Percentiles rank a stretch among this genome's conserved stretches.
phyloP scores from a whole-genome alignment of 2,329 filamentous ascomycete species.

The Alternaria viburni region DNA sequence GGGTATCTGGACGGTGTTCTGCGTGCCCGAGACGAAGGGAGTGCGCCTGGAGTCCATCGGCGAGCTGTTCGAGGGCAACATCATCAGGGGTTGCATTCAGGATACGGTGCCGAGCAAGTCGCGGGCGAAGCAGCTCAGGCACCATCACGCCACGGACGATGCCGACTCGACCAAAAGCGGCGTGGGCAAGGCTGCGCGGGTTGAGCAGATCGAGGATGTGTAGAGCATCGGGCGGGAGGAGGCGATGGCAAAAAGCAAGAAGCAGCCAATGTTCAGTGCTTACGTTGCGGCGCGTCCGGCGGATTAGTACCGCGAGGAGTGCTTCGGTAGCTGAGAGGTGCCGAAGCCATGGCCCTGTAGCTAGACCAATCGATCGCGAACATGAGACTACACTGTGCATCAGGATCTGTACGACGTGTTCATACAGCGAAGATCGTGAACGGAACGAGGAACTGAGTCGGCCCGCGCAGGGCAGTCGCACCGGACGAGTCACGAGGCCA shows the following conservation, averaged over 20 bases:
- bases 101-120: constrained; percentile 49
- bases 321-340: constrained; percentile 1
- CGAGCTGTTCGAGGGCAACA: constrained; percentile 51
- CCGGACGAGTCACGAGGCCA: constrained; percentile 20
- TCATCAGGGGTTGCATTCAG: constrained; percentile 48
- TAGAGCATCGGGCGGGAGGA: constrained; percentile 11
- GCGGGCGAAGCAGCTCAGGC: constrained; percentile 46
- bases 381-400: not conserved
- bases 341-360: not conserved
- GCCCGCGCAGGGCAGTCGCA: constrained; percentile 10
- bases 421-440: constrained; percentile 22
- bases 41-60: constrained; percentile 53
- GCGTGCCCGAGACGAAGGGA: constrained; percentile 53
- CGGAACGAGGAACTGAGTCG: constrained; percentile 11
- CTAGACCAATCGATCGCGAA: not conserved
- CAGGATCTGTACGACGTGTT: constrained; percentile 24
- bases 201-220: constrained; percentile 39
- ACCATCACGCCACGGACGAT: constrained; percentile 39
- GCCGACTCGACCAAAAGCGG: constrained; percentile 32
- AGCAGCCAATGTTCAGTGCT: constrained; percentile 4
- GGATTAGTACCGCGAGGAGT: constrained; percentile 1
- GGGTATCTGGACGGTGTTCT: constrained; percentile 52
- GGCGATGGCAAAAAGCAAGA: constrained; percentile 13
- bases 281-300: constrained; percentile 10
- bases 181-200: constrained; percentile 24